A percentile compares a stretch with the other conserved stretches of the same genome.
Conservation (phyloP, 1,284 basidiomycete species). For the Lentinus polychrous region DNA sequence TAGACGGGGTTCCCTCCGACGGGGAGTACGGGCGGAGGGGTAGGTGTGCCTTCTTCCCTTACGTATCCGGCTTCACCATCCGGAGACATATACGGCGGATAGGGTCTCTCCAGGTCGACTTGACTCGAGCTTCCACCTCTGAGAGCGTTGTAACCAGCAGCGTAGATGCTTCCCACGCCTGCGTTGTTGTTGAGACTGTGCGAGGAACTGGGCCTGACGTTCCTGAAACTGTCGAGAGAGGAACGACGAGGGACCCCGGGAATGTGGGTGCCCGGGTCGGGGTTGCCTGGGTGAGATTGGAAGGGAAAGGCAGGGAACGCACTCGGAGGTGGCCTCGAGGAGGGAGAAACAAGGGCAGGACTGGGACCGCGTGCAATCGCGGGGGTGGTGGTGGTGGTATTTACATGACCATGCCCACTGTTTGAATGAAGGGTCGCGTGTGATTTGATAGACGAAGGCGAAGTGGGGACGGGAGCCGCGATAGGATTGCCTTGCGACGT, state of each 20-base stretch:
- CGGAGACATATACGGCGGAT: constrained; percentile 45
- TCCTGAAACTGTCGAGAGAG: constrained; percentile 27
- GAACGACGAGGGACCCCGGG: constrained; percentile 30
- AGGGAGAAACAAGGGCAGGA: background rate
- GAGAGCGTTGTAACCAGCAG: constrained; percentile 12
- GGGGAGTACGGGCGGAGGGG: constrained; percentile 21
- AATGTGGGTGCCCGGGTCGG: constrained; percentile 41
- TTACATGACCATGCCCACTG: background rate
- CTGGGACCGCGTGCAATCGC: background rate
- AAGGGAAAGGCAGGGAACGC: constrained; percentile 47
- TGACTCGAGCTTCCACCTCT: constrained; percentile 10
- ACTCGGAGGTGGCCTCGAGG: constrained; percentile 25
- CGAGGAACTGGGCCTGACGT: too few species aligned
- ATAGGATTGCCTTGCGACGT: too few species aligned
- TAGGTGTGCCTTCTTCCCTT: constrained; percentile 14
- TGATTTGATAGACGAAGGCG: background rate
- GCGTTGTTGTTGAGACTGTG: constrained; percentile 4
- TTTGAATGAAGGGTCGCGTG: background rate
- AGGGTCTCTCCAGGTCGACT: constrained; percentile 32
- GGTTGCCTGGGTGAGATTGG: constrained; percentile 55
- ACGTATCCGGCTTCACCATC: constrained; percentile 6
- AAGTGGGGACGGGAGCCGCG: background rate
- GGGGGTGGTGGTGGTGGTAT: background rate
- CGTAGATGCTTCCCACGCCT: constrained; percentile 9
- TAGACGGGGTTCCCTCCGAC: constrained; percentile 33